Evolutionary conservation across 306 rosid species (phyloP).

Genomic region (Dalbergia cochinchinensis): DNA sequence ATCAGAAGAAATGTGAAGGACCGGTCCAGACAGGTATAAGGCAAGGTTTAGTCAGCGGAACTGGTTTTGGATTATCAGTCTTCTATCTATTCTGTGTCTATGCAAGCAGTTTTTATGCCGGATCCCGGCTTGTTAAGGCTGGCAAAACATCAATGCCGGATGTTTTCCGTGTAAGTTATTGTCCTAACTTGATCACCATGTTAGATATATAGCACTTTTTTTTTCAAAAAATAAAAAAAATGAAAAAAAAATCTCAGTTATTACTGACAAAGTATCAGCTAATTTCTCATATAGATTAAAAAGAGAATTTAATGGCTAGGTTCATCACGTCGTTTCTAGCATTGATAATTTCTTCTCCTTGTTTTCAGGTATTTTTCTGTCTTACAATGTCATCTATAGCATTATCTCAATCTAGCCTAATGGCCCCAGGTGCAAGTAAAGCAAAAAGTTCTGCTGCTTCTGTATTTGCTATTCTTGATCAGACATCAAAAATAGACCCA

Average conservation of each 20-base stretch:
- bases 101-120: constrained; percentile 69
- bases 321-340: neutral
- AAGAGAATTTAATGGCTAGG: neutral
- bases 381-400: constrained; percentile 66
- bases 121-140: constrained; percentile 61
- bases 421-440: constrained; percentile 65
- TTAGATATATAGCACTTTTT: neutral
- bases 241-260: too few relatives aligned
- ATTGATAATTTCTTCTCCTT: neutral
- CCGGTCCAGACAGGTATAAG: constrained; percentile 67
- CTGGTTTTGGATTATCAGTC: constrained; percentile 63
- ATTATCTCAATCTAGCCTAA: constrained; percentile 63
- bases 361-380: constrained; percentile 70
- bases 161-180: constrained; percentile 64
- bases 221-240: too few relatives aligned
- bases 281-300: neutral
- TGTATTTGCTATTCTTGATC: constrained; percentile 71
- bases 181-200: constrained; percentile 17
- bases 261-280: neutral
- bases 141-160: constrained; percentile 62
- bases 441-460: constrained; percentile 70
- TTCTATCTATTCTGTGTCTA: constrained; percentile 59
- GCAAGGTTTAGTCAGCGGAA: constrained; percentile 68
- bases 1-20: constrained; percentile 72
- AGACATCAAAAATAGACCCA: constrained; percentile 66